Base-by-base conservation (phyloP, 139 green algal species). In the Chlamydomonas incerta region DNA sequence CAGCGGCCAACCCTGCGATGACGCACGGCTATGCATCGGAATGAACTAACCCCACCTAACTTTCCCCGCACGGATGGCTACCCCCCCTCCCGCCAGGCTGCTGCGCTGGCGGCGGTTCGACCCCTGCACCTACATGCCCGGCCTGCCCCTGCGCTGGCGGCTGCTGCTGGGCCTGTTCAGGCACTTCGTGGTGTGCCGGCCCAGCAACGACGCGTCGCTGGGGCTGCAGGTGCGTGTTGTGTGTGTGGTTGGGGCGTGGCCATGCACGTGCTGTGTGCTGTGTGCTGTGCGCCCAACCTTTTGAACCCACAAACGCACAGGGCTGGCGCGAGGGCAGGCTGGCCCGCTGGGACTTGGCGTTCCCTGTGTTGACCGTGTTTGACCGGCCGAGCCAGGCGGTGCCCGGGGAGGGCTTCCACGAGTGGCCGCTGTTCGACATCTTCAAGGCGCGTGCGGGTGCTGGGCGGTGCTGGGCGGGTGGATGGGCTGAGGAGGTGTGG, bases 371-470 rank as follows among this genome's bases (percentile, higher is more conserved):
- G 2, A 52, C 41, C 0, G 24, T 83, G 14, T 52, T 83, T 20
- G 77, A 83, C 46, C 15, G 41, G 1, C 77, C 77, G 18, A 63
- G 77, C 0, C 41, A n/a, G 37, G 75, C 75, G 9, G 17, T 17
- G 52, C 63, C 41, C 9, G 77, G 63, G 9, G 77, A 74, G 63
- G 77, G 77, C 62, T 83, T 83, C 63, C 10, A 34, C 46, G 77
- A 83, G 47, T 83, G 77, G 77, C 77, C 77, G 1, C 77, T 83
- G 23, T 83, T 63, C 21, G 62, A 74, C 29, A 29, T 83, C 10
- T 83, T 83, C 77, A 83, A 83, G 63, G 77, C 72, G 33, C 2
- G 29, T 70, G 63, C 3, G 13, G 35, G 29, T 26, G 31, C n/a
- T n/a, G n/a, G n/a, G n/a, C n/a, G n/a, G n/a, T n/a, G n/a, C n/a